Base-by-base conservation (phyloP, 495 filamentous ascomycete species). In the Lasiosphaeria hispida region DNA sequence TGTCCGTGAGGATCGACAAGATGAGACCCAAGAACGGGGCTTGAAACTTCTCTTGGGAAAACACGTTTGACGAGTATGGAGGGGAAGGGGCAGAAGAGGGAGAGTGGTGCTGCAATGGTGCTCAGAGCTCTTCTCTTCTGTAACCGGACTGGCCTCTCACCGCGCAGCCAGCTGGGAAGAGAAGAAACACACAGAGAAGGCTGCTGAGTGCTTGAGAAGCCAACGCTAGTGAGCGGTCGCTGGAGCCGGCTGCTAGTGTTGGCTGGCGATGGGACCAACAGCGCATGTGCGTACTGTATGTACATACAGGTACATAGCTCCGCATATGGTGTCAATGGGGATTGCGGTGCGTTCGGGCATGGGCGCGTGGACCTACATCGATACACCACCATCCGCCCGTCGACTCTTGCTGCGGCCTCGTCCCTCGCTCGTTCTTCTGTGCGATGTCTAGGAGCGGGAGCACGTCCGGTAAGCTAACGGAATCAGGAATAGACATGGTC, bases 11-110 rank as follows among this genome's bases (percentile, higher is more conserved):
- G 70, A 76, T 74, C 68, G 61, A 51, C 73, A 65, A 66, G 63
- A 66, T 74, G 69, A 75, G 69, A 73, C 70, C 63, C 59, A 49
- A 57, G 42, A 47, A 66, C 58, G 58, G 64, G 62, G 63, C 63
- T 61, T 68, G 71, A 72, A 71, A 73, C 68, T 61, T 47, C 48
- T 64, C 59, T 63, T 59, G n/a, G 49, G 33, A 17, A 39, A 13
- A 37, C 33, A 40, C 36, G 49, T 52, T 52, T 52, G 49, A 52
- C 49, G 35, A 52, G 7, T 14, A 40, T 30, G 23, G 40, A 52
- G 35, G 35, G 49, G 35, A 52, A n/a, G 13, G 8, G 11, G n/a
- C 8, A 36, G 45, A 48, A 17, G 19, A 23, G 8, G 2, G 47
- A 34, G 5, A 8, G n/a, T 33, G 10, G 47, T 49, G 23, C 23